These are phyloP conservation scores for Exophiala aquamarina DNA, from an alignment of 2,329 filamentous ascomycete genomes.

Conservation along the genomic window DNA sequence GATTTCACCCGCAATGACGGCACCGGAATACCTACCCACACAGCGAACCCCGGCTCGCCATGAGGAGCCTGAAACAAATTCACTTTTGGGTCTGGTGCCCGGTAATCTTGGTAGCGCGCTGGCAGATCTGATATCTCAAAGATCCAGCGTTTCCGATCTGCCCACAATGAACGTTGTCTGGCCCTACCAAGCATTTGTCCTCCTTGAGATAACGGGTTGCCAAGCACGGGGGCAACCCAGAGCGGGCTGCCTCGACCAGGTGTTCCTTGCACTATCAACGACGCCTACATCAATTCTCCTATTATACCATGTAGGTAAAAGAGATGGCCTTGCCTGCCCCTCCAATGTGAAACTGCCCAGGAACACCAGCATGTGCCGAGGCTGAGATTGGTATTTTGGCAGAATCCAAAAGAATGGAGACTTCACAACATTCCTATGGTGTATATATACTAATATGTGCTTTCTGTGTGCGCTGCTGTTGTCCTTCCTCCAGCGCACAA, in stretches of 20 bases:
- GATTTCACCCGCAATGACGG: too few relatives aligned
- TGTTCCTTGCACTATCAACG: slow-evolving; percentile 10
- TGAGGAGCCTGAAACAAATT: slow-evolving; percentile 15
- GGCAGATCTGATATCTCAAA: slow-evolving; percentile 11
- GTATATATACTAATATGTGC: slow-evolving; percentile 7
- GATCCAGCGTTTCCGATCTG: slow-evolving; percentile 18
- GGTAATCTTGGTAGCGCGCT: slow-evolving; percentile 5
- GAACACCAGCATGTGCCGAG: neutral
- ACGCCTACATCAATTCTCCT: slow-evolving; percentile 1
- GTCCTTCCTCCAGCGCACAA: slow-evolving; percentile 10
- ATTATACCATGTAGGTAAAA: neutral
- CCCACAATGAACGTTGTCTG: neutral
- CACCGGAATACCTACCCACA: too few relatives aligned
- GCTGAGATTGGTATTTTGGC: slow-evolving; percentile 9
- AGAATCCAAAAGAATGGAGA: neutral
- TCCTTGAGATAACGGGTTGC: too few relatives aligned
- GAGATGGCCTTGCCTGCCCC: neutral
- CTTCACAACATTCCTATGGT: neutral
- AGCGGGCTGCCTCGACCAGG: neutral
- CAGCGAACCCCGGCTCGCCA: slow-evolving; percentile 14
- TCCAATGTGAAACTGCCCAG: slow-evolving; percentile 17
- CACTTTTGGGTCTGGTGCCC: neutral
- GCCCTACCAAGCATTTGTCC: neutral
- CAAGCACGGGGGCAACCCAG: too few relatives aligned
- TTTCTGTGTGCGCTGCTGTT: neutral